phyloP scores from a whole-genome alignment of 2,329 filamentous ascomycete species.

The Aspergillus transmontanensis region DNA sequence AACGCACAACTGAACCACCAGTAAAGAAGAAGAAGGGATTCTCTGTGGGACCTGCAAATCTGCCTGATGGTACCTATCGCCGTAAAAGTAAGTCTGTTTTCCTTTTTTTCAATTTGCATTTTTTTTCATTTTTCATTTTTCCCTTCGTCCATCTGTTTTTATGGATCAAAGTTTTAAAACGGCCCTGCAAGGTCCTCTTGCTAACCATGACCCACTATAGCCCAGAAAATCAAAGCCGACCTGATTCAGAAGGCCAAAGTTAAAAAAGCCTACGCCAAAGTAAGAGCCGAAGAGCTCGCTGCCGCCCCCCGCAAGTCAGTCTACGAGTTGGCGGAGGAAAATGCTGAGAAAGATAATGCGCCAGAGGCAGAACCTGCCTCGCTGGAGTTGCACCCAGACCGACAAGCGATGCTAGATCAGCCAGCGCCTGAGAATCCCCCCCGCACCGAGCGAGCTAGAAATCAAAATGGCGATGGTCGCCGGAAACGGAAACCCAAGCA shows the following conservation, averaged over 20 bases:
- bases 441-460: conserved; percentile 26
- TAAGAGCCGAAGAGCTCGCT: conserved; percentile 65
- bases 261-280: conserved; percentile 87
- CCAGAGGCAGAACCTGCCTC: conserved; percentile 34
- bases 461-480: conserved; percentile 29
- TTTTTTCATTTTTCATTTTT: not conserved
- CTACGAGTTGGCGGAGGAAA: conserved; percentile 30
- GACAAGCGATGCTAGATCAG: conserved; percentile 60
- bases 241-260: conserved; percentile 91
- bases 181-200: not conserved
- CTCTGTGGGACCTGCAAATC: conserved; percentile 81
- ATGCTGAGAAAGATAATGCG: conserved; percentile 17
- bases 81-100: conserved; percentile 64
- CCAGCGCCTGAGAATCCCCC: conserved; percentile 29
- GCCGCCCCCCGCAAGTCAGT: conserved; percentile 35
- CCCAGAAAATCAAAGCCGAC: conserved; percentile 84
- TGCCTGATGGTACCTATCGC: conserved; percentile 85
- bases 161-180: not conserved
- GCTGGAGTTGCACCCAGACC: conserved; percentile 62
- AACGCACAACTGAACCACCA: conserved; percentile 45
- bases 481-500: conserved; percentile 44
- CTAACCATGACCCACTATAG: conserved; percentile 46
- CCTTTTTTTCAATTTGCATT: not conserved
- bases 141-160: not conserved
- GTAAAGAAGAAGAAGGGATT: conserved; percentile 71